Base-by-base conservation (phyloP, 768 basidiomycete species). In the Lactarius indigo region DNA sequence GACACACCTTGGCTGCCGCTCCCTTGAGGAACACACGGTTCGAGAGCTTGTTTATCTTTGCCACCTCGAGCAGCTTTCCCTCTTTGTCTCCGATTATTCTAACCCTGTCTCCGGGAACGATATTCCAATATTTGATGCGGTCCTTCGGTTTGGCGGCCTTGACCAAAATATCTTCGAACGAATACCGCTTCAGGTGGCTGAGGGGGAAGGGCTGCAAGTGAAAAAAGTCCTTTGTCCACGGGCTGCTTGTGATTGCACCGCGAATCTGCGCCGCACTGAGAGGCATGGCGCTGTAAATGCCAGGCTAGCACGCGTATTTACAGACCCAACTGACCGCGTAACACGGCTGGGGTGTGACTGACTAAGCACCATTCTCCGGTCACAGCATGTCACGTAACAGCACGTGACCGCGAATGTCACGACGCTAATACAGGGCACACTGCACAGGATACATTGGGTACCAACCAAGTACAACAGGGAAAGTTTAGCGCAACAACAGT, bases 101-200 rank as follows among this genome's bases (percentile, higher is more conserved):
- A 72, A 94, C 85, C 62, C 83, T 84, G 78, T 94, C 92, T 8
- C 92, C 92, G 6, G 93, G 91, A 39, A 92, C 88, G 67, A 94
- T 84, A 73, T 94, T 94, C 92, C 92, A 94, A 73, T 85, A 85
- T 75, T 91, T 89, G 61, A 94, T 89, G 57, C 92, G 82, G 72
- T 92, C 88, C 64, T 82, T 81, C 13, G 84, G 82, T 15, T 83
- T 81, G 55, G 84, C 86, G 47, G 83, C 83, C 74, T 89, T 90
- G 62, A 79, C 55, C 12, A 57, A 15, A 0, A 78, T 69, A 74
- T 84, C 83, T 54, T 77, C 75, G 68, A 79, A 81, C 17, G 79
- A 77, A 68, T 73, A 73, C 59, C 81, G 79, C 72, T 82, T 80
- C 61, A 76, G 59, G 81, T 82, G 85, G 68, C 79, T 77, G 66